A percentile compares a stretch with the other conserved stretches of the same genome.
These are phyloP conservation scores for Phytophthora sansomeana DNA, from an alignment of 352 stramenopile species.

Conservation along the genomic window DNA sequence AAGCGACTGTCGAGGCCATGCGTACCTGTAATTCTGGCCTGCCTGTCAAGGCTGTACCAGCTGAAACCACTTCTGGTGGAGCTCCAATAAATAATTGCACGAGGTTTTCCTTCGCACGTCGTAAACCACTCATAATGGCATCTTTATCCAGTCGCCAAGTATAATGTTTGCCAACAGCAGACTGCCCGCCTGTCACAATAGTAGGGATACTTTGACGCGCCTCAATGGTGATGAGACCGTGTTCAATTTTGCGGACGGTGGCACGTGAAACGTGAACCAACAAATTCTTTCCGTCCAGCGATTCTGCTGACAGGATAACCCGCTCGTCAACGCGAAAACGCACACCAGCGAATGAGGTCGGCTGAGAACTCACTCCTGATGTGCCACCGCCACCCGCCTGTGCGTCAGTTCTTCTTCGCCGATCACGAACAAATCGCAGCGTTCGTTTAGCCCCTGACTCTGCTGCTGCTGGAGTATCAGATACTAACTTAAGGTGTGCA, in stretches of 20 bases:
- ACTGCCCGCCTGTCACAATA: constrained; percentile 63
- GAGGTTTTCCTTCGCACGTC: constrained; percentile 81
- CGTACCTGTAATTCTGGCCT: constrained; percentile 46
- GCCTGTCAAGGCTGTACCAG: constrained; percentile 42
- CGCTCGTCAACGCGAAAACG: constrained; percentile 76
- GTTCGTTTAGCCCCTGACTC: constrained; percentile 48
- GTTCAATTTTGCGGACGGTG: constrained; percentile 57
- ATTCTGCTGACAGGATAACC: constrained; percentile 79
- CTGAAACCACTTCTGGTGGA: constrained; percentile 49
- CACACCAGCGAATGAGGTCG: constrained; percentile 56
- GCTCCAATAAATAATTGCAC: constrained; percentile 72
- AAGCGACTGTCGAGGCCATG: constrained; percentile 23
- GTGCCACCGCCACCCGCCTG: background rate
- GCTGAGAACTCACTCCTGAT: constrained; percentile 14
- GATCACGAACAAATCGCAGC: constrained; percentile 64
- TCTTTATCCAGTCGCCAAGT: constrained; percentile 86
- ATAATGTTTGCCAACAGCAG: constrained; percentile 65
- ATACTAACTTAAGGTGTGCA: constrained; percentile 58
- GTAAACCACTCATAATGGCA: constrained; percentile 67
- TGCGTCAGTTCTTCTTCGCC: constrained; percentile 26
- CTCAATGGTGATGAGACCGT: constrained; percentile 57
- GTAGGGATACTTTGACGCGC: constrained; percentile 66
- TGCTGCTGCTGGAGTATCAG: constrained; percentile 42
- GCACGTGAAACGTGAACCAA: constrained; percentile 72
- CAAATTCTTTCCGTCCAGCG: constrained; percentile 65